Percentiles rank a stretch among this genome's conserved stretches.
These are phyloP conservation scores for Eimeria acervulina DNA, from an alignment of 169 alveolate genomes.

Conservation along the genomic window DNA sequence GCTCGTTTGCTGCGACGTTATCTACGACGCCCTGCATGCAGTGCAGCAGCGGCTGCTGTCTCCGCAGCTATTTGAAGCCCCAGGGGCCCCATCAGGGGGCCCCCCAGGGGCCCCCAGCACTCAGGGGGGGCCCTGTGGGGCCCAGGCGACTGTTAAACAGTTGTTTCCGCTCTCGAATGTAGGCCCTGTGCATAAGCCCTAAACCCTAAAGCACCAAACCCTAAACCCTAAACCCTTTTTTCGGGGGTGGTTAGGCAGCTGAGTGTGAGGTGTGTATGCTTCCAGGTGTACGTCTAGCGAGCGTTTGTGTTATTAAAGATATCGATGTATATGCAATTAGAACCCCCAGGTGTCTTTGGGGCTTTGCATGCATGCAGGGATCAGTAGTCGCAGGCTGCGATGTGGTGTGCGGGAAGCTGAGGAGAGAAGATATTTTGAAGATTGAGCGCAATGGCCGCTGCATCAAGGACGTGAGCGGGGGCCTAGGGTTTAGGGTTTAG, in stretches of 20 bases:
- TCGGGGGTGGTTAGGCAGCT: too few relatives aligned
- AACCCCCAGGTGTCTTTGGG: not conserved
- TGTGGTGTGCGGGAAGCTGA: not conserved
- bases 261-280: not conserved
- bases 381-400: constrained; percentile 54
- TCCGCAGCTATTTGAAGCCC: constrained; percentile 8
- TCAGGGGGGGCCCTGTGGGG: not conserved
- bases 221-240: not conserved
- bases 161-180: constrained; percentile 25
- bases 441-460: not conserved
- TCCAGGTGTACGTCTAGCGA: not conserved
- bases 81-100: not conserved
- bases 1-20: not conserved
- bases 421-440: not conserved
- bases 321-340: too few relatives aligned
- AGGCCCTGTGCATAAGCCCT: not conserved
- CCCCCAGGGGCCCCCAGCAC: not conserved
- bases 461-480: not conserved
- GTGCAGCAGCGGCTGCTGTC: constrained; percentile 61
- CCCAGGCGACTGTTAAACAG: constrained; percentile 1
- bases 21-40: constrained; percentile 37
- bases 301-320: not conserved
- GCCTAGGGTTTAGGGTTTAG: constrained; percentile 35
- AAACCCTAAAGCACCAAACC: not conserved
- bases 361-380: constrained; percentile 46